Evolutionary conservation across 139 green algal species (phyloP), one percentile per base, ranked within the genome.

Genomic region (Yamagishiella unicocca): DNA sequence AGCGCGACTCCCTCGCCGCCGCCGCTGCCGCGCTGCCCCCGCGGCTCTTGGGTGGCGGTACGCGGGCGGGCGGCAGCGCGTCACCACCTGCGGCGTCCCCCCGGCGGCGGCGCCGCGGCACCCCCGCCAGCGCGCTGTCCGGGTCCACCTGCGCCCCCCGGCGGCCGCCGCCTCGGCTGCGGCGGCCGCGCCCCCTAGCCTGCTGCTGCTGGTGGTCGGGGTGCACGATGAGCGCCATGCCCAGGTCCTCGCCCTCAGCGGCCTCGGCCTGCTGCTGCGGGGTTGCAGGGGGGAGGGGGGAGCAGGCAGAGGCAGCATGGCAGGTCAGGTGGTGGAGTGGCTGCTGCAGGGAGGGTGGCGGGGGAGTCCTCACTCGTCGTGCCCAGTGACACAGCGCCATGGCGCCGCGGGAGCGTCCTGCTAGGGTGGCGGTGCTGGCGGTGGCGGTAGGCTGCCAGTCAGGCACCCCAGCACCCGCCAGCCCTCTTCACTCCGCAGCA

Each of bases 171-270:
- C 77, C 10, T 14, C 55, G 38, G 54, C 54, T 5, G 21, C 76
- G 53, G 54, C 53, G 35, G 38, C 55, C 55, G 37, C 58, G 33
- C 27, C 58, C 78, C 2, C 46, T 14, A 9, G 6, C 1, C 10
- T 25, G 1, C 9, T 54, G 25, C 9, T 4, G 22, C 29, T 61
- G 3, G n/a, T 61, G 40, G 61, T 85, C 43, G 17, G 79, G 79
- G 40, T 85, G 79, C 14, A 85, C 9, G n/a, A 85, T 75, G 42
- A 85, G 40, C 37, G 79, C 79, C 14, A 45, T 43, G 46, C 31
- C 14, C 17, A 66, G 12, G 74, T 82, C 46, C 2, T 17, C 72
- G 29, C 1, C 72, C 29, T 42, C 43, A 0, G 0, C 43, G 0
- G 8, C 72, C 7, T 43, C 72, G 9, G 4, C 72, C 50, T 58